Base-by-base conservation (phyloP, 2,329 filamentous ascomycete species). In the Talaromyces sp. region DNA sequence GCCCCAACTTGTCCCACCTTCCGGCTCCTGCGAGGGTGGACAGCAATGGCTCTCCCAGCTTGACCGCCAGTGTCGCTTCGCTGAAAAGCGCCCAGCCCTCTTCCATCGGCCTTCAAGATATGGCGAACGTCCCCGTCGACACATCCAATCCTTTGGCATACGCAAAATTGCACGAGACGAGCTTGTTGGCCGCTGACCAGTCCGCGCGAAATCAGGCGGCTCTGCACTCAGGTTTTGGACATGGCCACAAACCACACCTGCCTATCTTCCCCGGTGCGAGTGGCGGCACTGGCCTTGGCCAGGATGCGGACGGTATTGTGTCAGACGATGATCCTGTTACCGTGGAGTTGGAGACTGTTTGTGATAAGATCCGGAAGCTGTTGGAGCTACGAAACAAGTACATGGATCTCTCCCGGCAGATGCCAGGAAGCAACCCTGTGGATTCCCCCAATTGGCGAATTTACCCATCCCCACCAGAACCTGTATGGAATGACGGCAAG, bases 381-480 rank as follows among this genome's bases (percentile, higher is more conserved):
- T 77, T 97, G 53, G 91, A 97, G 68, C 82, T 93, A 47, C 87
- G 95, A 63, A 88, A 92, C 73, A 96, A 92, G 70, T 99, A 98
- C 75, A 91, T 98, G 58, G 81, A 85, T 1, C 77, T 97, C 17
- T 98, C 95, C 0, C 80, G 93, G 22, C 95, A 99, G 72, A 85
- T 89, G 10, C 84, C 88, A 8, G 84, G 85, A 13, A 91, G 96
- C 72, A 97, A 98, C 67, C 95, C 95, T 1, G 92, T 92, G 69
- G 92, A 98, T 72, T 85, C 89, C 19, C 83, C 88, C 0, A 84
- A 82, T 56, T 99, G 93, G 93, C 83, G 84, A 59, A 91, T 99
- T 52, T 98, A 98, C 70, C 95, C 95, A 10, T 87, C 91, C 15
- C 93, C 93, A 4, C 95, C 93, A 6, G 91, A 96, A 69, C 95